Evolutionary conservation across 2,329 filamentous ascomycete species (phyloP), one percentile per base, ranked within the genome.

Genomic region (Penicillium sclerotiorum): DNA sequence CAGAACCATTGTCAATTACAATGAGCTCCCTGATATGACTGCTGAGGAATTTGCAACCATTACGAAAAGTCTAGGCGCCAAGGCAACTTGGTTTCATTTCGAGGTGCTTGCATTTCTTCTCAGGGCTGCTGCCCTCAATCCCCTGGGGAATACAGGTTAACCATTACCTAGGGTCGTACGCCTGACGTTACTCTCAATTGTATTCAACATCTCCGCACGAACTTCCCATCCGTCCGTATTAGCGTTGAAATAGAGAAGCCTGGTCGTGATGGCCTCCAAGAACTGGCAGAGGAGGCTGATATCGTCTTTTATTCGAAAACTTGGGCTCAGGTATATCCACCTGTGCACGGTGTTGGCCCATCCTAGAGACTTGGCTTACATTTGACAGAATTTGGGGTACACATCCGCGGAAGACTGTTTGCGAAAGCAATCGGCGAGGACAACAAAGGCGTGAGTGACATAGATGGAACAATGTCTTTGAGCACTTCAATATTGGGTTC

Each of bases 221-320:
- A 61, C 22, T 72, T 75, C 46, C 77, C 76, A 21, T 63, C 59
- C 4, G 72, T 76, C 39, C 76, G 61, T 39, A 73, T 90, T 63
- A 90, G 87, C 65, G 82, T 90, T 46, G 88, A 90, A 68, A 73
- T 87, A 35, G 87, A 90, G 71, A 90, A 88, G 65, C 86, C 87
- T 2, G 77, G 76, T 11, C 79, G 87, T 9, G 66, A 70, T 22
- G 85, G 84, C 2, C 74, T 90, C 47, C 70, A 75, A 42, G 74
- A 80, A 22, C 76, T 89, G 40, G 85, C 85, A 21, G 73, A 74
- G 30, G 75, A 80, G 58, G 86, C 85, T 20, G 84, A 90, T 62
- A 79, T 88, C 15, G 81, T 90, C n/a, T 89, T 90, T 66, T 90
- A 86, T 70, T 88, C 87, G 11, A 81, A 79, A 60, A 77, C 76